Percentiles rank a stretch among this genome's conserved stretches.
These are phyloP conservation scores for Arthrobotrys musiformis DNA, from an alignment of 2,329 filamentous ascomycete species.

Conservation along the genomic window DNA sequence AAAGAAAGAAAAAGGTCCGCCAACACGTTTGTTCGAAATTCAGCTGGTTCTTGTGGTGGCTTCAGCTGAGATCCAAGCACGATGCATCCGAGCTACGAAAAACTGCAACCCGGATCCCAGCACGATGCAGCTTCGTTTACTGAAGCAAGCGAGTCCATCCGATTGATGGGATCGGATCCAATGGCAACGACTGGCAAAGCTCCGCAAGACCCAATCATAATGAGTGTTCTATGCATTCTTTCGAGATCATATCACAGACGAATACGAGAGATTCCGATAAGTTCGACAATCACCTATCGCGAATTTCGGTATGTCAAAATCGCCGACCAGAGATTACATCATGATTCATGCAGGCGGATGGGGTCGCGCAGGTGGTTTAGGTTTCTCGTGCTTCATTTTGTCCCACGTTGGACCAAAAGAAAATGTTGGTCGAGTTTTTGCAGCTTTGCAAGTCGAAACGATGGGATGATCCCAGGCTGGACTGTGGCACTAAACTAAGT, in stretches of 20 bases:
- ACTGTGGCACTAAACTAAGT: conserved; percentile 25
- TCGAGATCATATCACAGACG: not conserved
- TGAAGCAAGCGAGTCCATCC: conserved; percentile 37
- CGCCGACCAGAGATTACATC: conserved; percentile 54
- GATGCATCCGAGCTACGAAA: conserved; percentile 13
- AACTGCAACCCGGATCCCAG: conserved; percentile 24
- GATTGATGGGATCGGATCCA: conserved; percentile 29
- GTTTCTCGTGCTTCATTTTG: conserved; percentile 17
- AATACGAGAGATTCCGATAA: conserved; percentile 22
- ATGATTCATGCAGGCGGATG: conserved; percentile 42
- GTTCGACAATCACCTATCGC: conserved; percentile 30
- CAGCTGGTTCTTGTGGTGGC: conserved; percentile 5
- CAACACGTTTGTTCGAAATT: conserved; percentile 12
- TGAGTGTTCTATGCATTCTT: not conserved
- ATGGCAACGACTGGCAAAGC: conserved; percentile 5
- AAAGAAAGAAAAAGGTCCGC: no score
- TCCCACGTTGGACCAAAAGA: conserved; percentile 15
- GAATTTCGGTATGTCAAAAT: conserved; percentile 33
- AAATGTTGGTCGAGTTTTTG: conserved; percentile 9
- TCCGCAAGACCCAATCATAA: conserved; percentile 19
- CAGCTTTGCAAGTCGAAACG: conserved; percentile 42
- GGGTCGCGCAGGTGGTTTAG: not conserved
- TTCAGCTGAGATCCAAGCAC: conserved; percentile 27
- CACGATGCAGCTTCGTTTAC: conserved; percentile 31
- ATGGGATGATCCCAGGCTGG: conserved; percentile 19